Base-by-base conservation (phyloP, 148 eudicot species). In the Suaeda aralocaspica region DNA sequence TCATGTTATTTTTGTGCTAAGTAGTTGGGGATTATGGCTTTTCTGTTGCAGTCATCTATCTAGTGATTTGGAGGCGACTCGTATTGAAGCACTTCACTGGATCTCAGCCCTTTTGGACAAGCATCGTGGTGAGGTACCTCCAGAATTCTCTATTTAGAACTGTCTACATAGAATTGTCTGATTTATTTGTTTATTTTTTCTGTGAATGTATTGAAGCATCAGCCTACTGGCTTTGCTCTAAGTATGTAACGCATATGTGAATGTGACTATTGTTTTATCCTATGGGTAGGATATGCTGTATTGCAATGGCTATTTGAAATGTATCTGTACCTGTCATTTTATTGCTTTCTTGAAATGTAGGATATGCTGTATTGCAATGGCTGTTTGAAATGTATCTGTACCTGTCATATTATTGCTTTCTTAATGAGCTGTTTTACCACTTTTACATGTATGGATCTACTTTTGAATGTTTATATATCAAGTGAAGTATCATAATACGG, bases 1-100 rank as follows among this genome's bases (percentile, higher is more conserved):
- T 45, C 49, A 55, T 64, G 39, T 64, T 3, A 3, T 12, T 14
- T 7, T 15, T 53, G 14, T 45, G 7, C 29, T 18, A 42, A 67
- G 39, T 62, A 31, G 22, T 51, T 66, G 41, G 36, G 64, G 55
- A 63, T 70, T 41, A 46, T 59, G 13, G 42, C 65, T 67, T 52
- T 78, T 52, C 41, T 42, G 70, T 69, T 82, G 44, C 88, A 94
- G 99, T 67, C 96, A 91, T 83, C 79, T 94, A 74, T 86, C 97
- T 50, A 91, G 87, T 82, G 99, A 91, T 72, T 91, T 96, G 97
- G 99, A 94, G 83, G 97, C 93, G 67, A 89, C 99, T 58, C 91
- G 99, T 49, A 88, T 91, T 45, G 99, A 95, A 81, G 89, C 99
- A 62, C 74, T 95, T 77, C 87, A 91, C 70, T 95, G 99, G 99